These are phyloP conservation scores for Abelmoschus esculentus DNA, from an alignment of 345 rosid genomes.

Conservation along the genomic window DNA sequence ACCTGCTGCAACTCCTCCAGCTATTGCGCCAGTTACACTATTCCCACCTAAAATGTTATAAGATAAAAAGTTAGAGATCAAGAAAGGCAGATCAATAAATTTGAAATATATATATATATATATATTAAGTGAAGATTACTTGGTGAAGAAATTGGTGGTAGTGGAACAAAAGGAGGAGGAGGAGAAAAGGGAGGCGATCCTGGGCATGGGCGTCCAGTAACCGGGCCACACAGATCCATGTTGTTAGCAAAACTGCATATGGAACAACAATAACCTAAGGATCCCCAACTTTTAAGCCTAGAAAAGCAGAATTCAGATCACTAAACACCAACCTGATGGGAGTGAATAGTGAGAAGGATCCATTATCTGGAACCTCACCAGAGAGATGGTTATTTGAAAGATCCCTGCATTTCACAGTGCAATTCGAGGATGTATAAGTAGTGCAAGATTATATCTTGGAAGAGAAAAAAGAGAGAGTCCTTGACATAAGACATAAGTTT, in stretches of 20 bases:
- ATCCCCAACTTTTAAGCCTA: neutral
- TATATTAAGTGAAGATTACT: constrained; percentile 33
- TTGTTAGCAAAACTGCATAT: constrained; percentile 91
- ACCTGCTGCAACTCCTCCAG: constrained; percentile 99
- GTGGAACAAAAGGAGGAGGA: constrained; percentile 94
- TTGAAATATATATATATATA: neutral
- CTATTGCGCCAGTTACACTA: constrained; percentile 87
- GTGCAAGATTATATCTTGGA: neutral
- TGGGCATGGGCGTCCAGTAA: constrained; percentile 90
- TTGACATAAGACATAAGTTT: constrained; percentile 6
- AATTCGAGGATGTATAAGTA: constrained; percentile 10
- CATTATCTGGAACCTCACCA: constrained; percentile 94
- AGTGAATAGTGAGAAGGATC: constrained; percentile 95
- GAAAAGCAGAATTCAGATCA: constrained; percentile 5
- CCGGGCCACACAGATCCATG: constrained; percentile 89
- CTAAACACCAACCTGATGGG: constrained; percentile 72
- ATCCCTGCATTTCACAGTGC: constrained; percentile 50
- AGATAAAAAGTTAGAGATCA: neutral
- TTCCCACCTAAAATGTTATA: constrained; percentile 51
- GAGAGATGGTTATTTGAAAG: constrained; percentile 86
- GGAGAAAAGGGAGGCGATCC: constrained; percentile 99
- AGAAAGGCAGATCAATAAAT: neutral
- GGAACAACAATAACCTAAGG: constrained; percentile 8
- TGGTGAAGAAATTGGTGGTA: constrained; percentile 59
- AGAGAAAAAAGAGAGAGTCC: neutral